phyloP scores from a whole-genome alignment of 768 basidiomycete genomes.

The Auricularia sp. region DNA sequence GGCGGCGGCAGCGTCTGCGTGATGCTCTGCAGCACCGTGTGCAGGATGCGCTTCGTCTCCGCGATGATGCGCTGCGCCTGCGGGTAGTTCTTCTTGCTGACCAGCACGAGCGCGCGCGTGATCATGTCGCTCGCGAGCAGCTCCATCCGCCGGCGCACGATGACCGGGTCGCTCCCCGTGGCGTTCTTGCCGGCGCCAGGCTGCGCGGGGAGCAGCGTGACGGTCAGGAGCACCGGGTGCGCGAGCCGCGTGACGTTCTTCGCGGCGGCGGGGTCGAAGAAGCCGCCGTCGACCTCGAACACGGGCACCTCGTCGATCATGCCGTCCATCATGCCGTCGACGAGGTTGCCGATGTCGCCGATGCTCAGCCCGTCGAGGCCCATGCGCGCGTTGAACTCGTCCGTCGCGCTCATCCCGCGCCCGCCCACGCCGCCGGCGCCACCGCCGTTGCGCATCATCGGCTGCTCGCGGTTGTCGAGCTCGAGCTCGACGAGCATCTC shows the following conservation, averaged over 20 bases:
- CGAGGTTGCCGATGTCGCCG: constrained; percentile 62
- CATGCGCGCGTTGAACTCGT: constrained; percentile 21
- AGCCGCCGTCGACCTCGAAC: constrained; percentile 90
- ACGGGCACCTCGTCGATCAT: constrained; percentile 98
- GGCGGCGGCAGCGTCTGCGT: constrained; percentile 61
- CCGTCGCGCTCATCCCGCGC: constrained; percentile 27
- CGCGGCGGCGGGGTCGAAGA: constrained; percentile 79
- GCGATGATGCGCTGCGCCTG: constrained; percentile 86
- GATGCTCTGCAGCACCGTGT: constrained; percentile 80
- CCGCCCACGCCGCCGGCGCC: constrained; percentile 18
- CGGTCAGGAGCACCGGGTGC: constrained; percentile 87
- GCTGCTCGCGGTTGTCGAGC: constrained; percentile 53
- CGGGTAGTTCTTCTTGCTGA: constrained; percentile 79
- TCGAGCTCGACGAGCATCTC: constrained; percentile 97
- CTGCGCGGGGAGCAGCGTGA: constrained; percentile 69
- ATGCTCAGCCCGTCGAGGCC: constrained; percentile 35
- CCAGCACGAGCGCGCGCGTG: constrained; percentile 83
- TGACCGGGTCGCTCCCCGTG: constrained; percentile 60
- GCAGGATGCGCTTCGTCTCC: constrained; percentile 86
- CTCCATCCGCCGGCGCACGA: constrained; percentile 93
- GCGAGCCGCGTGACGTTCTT: constrained; percentile 83
- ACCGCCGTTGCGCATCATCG: constrained; percentile 8
- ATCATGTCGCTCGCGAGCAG: constrained; percentile 96
- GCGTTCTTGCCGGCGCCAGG: constrained; percentile 21
- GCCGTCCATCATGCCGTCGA: constrained; percentile 87